Conservation (phyloP, 1,139 yeast species). For the Geotrichum fermentans region DNA sequence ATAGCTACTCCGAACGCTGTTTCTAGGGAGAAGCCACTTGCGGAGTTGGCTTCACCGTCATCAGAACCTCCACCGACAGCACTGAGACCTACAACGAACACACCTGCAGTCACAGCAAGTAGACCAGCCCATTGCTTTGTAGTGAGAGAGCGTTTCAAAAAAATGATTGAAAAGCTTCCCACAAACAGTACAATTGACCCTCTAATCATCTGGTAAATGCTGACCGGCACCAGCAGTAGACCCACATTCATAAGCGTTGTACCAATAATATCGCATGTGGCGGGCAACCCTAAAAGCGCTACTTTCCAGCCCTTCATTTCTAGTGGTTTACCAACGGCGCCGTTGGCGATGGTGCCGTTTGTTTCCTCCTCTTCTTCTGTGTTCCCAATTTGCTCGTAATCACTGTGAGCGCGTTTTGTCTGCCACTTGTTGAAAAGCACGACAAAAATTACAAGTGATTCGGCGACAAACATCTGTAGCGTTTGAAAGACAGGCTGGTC, state of each 20-base stretch:
- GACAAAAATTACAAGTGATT: constrained; percentile 50
- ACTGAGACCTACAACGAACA: constrained; percentile 67
- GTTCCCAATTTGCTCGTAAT: background rate
- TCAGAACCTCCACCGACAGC: constrained; percentile 48
- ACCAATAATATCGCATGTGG: constrained; percentile 65
- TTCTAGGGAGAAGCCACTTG: constrained; percentile 22
- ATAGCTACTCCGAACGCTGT: constrained; percentile 52
- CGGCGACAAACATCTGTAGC: constrained; percentile 78
- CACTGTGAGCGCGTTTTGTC: background rate
- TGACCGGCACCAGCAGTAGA: constrained; percentile 66
- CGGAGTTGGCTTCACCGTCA: constrained; percentile 47
- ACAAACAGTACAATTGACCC: constrained; percentile 76
- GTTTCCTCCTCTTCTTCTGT: background rate
- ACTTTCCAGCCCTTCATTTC: constrained; percentile 1
- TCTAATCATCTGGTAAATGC: constrained; percentile 81
- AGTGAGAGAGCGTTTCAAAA: constrained; percentile 53
- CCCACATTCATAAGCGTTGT: constrained; percentile 79
- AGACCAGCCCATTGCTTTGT: constrained; percentile 67
- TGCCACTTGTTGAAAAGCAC: constrained; percentile 6
- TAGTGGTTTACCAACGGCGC: background rate
- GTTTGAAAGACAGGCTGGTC: constrained; percentile 81
- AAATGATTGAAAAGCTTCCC: constrained; percentile 63
- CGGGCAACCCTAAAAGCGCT: constrained; percentile 51
- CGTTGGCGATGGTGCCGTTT: background rate
- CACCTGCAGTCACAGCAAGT: constrained; percentile 58